Conservation (phyloP, 306 rosid species). For the Cucurbita pepo region DNA sequence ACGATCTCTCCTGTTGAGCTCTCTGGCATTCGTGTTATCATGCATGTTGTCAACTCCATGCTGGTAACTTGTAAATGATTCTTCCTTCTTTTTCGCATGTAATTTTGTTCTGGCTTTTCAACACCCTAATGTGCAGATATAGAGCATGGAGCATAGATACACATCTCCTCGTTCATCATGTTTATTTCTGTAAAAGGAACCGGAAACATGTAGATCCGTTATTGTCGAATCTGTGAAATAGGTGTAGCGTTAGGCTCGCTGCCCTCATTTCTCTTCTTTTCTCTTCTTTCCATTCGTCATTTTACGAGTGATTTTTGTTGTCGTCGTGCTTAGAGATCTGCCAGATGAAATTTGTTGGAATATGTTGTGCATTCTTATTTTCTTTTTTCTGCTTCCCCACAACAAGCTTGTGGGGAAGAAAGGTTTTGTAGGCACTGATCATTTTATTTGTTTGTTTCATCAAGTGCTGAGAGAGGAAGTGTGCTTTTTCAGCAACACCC, state of each 20-base stretch:
- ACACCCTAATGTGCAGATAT: conserved; percentile 7
- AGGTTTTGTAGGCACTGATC: not conserved
- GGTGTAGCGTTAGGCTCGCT: not conserved
- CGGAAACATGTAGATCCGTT: conserved; percentile 11
- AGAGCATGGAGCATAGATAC: conserved; percentile 9
- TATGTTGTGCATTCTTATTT: not conserved
- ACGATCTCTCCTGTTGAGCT: conserved; percentile 34
- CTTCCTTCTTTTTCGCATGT: not conserved
- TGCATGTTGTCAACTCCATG: conserved; percentile 92
- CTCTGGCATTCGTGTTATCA: conserved; percentile 48
- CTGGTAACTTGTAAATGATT: conserved; percentile 70
- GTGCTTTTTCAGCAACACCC: not conserved
- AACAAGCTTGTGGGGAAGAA: not conserved
- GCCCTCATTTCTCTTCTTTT: not conserved
- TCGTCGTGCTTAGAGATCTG: conserved; percentile 3
- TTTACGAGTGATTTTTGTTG: not conserved
- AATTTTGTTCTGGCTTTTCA: conserved; percentile 5
- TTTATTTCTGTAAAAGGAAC: conserved; percentile 10
- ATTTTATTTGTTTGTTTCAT: not conserved
- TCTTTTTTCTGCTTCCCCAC: not conserved
- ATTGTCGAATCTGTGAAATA: conserved; percentile 5
- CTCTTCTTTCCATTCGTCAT: no score
- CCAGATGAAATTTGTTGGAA: conserved; percentile 1
- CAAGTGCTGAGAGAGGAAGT: not conserved
- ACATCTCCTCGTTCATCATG: conserved; percentile 9